Evolutionary conservation across 495 filamentous ascomycete species (phyloP).

Genomic region (Recurvomyces mirabilis): DNA sequence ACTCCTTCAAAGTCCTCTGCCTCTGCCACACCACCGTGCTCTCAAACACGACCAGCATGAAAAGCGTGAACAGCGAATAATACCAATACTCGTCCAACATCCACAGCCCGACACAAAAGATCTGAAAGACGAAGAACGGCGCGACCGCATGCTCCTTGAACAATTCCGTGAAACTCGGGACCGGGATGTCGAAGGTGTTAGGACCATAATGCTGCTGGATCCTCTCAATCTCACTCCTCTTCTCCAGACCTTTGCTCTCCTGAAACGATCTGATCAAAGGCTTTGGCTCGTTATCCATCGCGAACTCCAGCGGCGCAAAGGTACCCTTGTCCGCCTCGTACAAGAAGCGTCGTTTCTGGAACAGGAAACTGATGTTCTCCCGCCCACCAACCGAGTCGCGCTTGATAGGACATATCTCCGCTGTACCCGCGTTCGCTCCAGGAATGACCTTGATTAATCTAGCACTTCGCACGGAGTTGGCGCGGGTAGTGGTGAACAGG

Average conservation of each 20-base stretch:
- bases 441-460: constrained; percentile 88
- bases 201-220: constrained; percentile 87
- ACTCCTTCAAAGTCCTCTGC: constrained; percentile 91
- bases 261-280: constrained; percentile 69
- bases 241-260: constrained; percentile 57
- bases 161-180: constrained; percentile 87
- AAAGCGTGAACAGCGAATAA: constrained; percentile 95
- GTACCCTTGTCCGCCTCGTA: constrained; percentile 55
- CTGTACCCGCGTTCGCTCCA: constrained; percentile 71
- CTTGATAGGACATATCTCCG: constrained; percentile 75
- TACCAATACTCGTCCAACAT: constrained; percentile 99
- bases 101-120: constrained; percentile 98
- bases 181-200: constrained; percentile 96
- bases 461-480: constrained; percentile 64
- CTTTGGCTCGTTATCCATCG: constrained; percentile 73
- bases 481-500: constrained; percentile 66
- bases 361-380: constrained; percentile 76
- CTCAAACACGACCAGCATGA: constrained; percentile 96
- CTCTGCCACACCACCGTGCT: constrained; percentile 99
- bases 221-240: constrained; percentile 58
- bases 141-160: constrained; percentile 98
- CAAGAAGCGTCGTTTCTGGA: constrained; percentile 95
- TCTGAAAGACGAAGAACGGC: constrained; percentile 98
- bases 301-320: constrained; percentile 75
- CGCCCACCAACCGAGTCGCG: constrained; percentile 64